Evolutionary conservation across 1,284 basidiomycete genomes (phyloP).

Genomic region (Boletus semigastroideus): DNA sequence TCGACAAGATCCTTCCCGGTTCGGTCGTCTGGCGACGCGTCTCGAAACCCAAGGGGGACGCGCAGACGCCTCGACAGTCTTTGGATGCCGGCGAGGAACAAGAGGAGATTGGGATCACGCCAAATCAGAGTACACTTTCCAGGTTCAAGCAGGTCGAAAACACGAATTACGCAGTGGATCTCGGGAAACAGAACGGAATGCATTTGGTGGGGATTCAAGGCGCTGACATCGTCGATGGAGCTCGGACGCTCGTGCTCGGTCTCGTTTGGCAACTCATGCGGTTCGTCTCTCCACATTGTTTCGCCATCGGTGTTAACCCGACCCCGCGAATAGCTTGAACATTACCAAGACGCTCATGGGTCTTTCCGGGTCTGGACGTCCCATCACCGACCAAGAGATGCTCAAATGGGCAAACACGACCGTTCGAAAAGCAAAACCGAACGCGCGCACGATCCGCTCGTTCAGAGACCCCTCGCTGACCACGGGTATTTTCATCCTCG

Average conservation of each 20-base stretch:
- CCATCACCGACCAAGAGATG: conserved; percentile 91
- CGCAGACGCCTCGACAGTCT: conserved; percentile 37
- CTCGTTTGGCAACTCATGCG: conserved; percentile 98
- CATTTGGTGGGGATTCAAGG: conserved; percentile 98
- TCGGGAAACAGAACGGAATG: conserved; percentile 91
- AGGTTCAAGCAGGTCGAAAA: conserved; percentile 98
- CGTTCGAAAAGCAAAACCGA: conserved; percentile 70
- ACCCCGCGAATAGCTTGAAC: conserved; percentile 57
- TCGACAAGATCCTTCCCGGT: conserved; percentile 93
- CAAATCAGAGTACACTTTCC: conserved; percentile 82
- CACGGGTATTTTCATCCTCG: conserved; percentile 92
- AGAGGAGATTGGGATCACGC: conserved; percentile 74
- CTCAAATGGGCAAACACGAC: conserved; percentile 95
- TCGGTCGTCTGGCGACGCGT: conserved; percentile 94
- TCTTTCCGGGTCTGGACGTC: conserved; percentile 71
- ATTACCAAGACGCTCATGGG: conserved; percentile 90
- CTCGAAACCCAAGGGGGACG: conserved; percentile 83
- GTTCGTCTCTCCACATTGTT: conserved; percentile 39
- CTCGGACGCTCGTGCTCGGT: conserved; percentile 89
- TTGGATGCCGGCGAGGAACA: conserved; percentile 60
- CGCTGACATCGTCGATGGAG: conserved; percentile 93
- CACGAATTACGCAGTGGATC: conserved; percentile 94
- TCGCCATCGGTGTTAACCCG: background rate
- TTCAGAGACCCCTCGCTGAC: conserved; percentile 95
- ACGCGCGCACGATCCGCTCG: conserved; percentile 75